These are phyloP conservation scores for Diaporthe vexans DNA, from an alignment of 2,329 filamentous ascomycete genomes.

Conservation along the genomic window DNA sequence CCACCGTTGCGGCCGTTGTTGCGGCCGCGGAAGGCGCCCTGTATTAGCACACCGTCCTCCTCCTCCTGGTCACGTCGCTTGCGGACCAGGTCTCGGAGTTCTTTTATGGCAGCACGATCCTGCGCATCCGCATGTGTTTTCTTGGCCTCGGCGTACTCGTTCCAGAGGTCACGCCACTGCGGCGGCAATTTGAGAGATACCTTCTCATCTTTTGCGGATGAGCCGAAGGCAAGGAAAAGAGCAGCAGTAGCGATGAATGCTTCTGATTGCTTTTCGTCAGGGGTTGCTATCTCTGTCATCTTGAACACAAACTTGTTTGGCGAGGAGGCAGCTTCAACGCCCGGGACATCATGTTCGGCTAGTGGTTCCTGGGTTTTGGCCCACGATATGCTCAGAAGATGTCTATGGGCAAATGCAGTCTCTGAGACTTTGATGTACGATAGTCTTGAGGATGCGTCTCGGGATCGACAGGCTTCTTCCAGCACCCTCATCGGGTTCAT, in stretches of 20 bases:
- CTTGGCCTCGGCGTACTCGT: constrained; percentile 79
- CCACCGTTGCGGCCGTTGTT: constrained; percentile 60
- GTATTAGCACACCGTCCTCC: constrained; percentile 81
- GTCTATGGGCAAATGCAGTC: constrained; percentile 80
- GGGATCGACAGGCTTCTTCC: constrained; percentile 89
- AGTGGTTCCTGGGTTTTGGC: constrained; percentile 76
- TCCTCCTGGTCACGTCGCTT: constrained; percentile 77
- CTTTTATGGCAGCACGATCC: constrained; percentile 78
- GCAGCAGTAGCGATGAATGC: constrained; percentile 86
- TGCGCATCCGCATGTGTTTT: constrained; percentile 78
- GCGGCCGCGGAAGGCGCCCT: constrained; percentile 80
- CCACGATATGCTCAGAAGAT: constrained; percentile 83
- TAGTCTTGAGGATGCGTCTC: constrained; percentile 78
- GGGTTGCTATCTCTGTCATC: constrained; percentile 81
- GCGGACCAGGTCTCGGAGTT: constrained; percentile 78
- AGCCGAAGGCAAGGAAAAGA: constrained; percentile 84
- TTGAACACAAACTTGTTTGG: constrained; percentile 74
- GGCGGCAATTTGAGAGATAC: constrained; percentile 82
- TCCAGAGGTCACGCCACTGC: constrained; percentile 88
- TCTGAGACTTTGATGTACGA: constrained; percentile 79
- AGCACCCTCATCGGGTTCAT: constrained; percentile 81
- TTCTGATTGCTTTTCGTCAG: constrained; percentile 86
- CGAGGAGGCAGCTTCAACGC: constrained; percentile 61
- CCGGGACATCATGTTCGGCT: constrained; percentile 53
- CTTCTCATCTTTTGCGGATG: constrained; percentile 88